phyloP scores from a whole-genome alignment of 768 basidiomycete species.

The Podaxis sp. region DNA sequence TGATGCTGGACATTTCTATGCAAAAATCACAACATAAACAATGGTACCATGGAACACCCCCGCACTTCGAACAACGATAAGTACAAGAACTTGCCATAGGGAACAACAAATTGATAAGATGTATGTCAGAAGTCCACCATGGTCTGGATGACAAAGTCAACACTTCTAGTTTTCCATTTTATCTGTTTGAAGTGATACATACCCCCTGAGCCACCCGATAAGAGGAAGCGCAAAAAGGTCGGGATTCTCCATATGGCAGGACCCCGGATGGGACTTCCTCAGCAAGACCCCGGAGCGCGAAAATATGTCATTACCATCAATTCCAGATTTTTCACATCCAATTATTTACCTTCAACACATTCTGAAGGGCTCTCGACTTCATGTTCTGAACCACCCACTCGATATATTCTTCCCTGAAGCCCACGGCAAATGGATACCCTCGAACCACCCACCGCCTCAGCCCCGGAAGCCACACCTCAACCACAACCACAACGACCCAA shows the following conservation, averaged over 20 bases:
- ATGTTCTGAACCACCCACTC: background rate
- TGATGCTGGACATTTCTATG: no score
- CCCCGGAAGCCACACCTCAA: background rate
- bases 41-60: no score
- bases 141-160: no score
- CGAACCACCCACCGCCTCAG: background rate
- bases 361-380: background rate
- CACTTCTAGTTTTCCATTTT: no score
- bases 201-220: no score
- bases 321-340: background rate
- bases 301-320: background rate
- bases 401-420: background rate
- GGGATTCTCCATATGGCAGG: background rate
- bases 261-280: background rate
- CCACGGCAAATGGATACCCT: conserved; percentile 2
- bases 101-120: no score
- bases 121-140: no score
- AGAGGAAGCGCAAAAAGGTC: no score
- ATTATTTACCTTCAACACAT: background rate
- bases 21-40: no score
- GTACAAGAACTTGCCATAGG: no score
- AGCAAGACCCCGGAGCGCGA: background rate
- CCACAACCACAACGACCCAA: background rate
- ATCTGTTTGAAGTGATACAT: no score
- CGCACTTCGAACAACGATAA: no score